Evolutionary conservation across 306 rosid species (phyloP).

Genomic region (Oemleria cerasiformis): DNA sequence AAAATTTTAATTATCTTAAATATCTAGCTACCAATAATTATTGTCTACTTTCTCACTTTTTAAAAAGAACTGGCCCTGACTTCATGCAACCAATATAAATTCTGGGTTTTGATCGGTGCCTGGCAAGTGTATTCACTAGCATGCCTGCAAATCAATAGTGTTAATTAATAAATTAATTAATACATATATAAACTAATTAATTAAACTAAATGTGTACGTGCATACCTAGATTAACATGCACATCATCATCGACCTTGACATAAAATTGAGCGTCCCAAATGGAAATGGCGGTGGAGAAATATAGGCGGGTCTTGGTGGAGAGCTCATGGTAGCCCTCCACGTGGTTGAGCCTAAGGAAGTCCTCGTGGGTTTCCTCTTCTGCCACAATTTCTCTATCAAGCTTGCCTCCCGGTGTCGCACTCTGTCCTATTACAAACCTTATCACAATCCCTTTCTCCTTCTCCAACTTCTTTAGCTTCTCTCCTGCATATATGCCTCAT

Average conservation of each 20-base stretch:
- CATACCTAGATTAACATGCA: slow-evolving; percentile 75
- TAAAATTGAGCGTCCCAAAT: slow-evolving; percentile 84
- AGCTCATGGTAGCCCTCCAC: slow-evolving; percentile 84
- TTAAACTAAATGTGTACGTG: not conserved
- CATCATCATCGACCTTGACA: slow-evolving; percentile 87
- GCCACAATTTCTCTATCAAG: slow-evolving; percentile 70
- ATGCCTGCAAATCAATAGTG: slow-evolving; percentile 27
- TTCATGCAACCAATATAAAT: slow-evolving; percentile 93
- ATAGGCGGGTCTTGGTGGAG: slow-evolving; percentile 80
- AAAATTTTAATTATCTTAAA: too few species aligned
- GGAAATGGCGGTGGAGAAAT: slow-evolving; percentile 62
- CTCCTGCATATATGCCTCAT: slow-evolving; percentile 33
- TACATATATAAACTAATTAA: too few species aligned
- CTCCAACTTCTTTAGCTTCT: slow-evolving; percentile 52
- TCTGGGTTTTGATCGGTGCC: slow-evolving; percentile 61
- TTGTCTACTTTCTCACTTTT: slow-evolving; percentile 43
- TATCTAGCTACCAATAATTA: too few species aligned
- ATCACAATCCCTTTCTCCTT: slow-evolving; percentile 76
- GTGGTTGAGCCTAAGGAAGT: slow-evolving; percentile 70
- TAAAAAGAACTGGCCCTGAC: slow-evolving; percentile 88
- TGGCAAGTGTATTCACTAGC: slow-evolving; percentile 54
- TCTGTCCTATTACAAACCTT: slow-evolving; percentile 87
- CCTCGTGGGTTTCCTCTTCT: slow-evolving; percentile 65
- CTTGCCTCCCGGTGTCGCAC: slow-evolving; percentile 52
- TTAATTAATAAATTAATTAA: too few species aligned